These are phyloP conservation scores for Naganishia liquefaciens DNA, from an alignment of 1,284 basidiomycete species.

Conservation along the genomic window DNA sequence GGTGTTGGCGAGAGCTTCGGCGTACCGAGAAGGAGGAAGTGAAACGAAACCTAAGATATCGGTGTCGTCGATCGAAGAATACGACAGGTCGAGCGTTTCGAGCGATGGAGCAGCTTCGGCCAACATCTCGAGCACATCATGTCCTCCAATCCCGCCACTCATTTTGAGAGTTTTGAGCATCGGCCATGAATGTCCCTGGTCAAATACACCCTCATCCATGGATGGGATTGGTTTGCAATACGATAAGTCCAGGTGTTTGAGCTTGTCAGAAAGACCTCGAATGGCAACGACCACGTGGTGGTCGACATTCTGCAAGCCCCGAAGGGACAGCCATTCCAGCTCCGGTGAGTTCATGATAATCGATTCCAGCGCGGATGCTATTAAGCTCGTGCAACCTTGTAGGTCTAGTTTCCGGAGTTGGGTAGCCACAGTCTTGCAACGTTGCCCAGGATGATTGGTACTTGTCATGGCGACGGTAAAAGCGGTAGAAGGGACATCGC, in stretches of 20 bases:
- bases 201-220: conserved; percentile 57
- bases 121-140: conserved; percentile 62
- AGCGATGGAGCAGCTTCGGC: conserved; percentile 69
- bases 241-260: conserved; percentile 69
- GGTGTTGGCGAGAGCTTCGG: conserved; percentile 13
- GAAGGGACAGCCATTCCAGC: conserved; percentile 65
- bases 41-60: conserved; percentile 69
- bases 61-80: conserved; percentile 71
- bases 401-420: conserved; percentile 63
- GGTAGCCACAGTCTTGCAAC: conserved; percentile 32
- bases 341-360: conserved; percentile 69
- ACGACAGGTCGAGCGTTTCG: conserved; percentile 78
- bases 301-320: conserved; percentile 67
- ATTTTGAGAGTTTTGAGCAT: conserved; percentile 34
- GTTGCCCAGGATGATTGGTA: conserved; percentile 16
- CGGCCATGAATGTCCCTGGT: conserved; percentile 56
- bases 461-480: conserved; percentile 30
- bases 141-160: conserved; percentile 46
- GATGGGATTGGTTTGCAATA: conserved; percentile 71
- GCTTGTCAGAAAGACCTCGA: conserved; percentile 59
- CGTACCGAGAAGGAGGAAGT: conserved; percentile 22
- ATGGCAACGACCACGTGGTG: conserved; percentile 72
- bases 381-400: conserved; percentile 69
- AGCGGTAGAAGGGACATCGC: conserved; percentile 57
- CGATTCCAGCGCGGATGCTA: conserved; percentile 66